Conservation (phyloP, 192 early-diverging fungal genomes). For the Coemansia asiatica region DNA sequence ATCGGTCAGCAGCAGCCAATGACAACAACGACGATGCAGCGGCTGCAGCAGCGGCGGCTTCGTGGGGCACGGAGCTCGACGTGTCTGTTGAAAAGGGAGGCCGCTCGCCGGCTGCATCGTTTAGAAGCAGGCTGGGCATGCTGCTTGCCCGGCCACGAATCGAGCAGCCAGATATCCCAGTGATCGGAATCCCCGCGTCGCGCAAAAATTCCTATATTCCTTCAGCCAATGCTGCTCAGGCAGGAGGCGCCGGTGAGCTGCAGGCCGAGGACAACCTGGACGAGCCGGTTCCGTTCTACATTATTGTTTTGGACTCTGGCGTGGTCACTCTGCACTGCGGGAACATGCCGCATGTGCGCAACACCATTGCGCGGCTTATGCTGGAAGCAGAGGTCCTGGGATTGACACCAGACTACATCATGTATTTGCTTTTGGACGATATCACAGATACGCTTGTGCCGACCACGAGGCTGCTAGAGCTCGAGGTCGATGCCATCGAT, state of each 20-base stretch:
- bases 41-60: background rate
- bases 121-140: background rate
- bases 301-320: slow-evolving; percentile 39
- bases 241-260: background rate
- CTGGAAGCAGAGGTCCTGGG: slow-evolving; percentile 32
- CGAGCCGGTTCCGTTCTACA: slow-evolving; percentile 48
- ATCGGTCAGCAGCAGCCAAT: background rate
- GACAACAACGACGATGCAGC: background rate
- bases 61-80: background rate
- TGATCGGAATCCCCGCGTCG: background rate
- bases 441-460: slow-evolving; percentile 93
- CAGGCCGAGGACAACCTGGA: slow-evolving; percentile 24
- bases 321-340: slow-evolving; percentile 43
- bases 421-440: slow-evolving; percentile 91
- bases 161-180: background rate
- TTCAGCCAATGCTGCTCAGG: background rate
- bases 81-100: too few species aligned
- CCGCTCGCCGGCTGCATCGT: background rate
- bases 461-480: slow-evolving; percentile 81
- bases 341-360: slow-evolving; percentile 42
- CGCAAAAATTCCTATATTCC: background rate
- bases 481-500: slow-evolving; percentile 94
- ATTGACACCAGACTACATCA: slow-evolving; percentile 79
- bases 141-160: background rate
- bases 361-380: slow-evolving; percentile 60